phyloP scores from a whole-genome alignment of 2,329 filamentous ascomycete species.

The Claviceps sp. region DNA sequence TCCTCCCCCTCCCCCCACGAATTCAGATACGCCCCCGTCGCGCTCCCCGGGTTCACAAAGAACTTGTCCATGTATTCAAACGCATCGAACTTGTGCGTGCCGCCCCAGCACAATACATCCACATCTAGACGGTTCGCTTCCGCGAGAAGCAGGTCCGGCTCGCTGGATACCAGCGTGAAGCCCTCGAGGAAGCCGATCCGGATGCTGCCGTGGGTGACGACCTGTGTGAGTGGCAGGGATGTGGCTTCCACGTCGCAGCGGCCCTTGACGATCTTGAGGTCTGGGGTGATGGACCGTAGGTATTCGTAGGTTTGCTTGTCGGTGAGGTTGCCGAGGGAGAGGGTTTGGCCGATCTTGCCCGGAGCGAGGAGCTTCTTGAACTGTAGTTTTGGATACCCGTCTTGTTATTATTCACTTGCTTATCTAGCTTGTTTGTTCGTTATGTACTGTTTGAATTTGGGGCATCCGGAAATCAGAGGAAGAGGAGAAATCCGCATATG shows the following conservation, averaged over 20 bases:
- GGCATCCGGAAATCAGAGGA: not conserved
- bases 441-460: not conserved
- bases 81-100: conserved; percentile 55
- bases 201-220: conserved; percentile 51
- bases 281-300: conserved; percentile 59
- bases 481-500: not conserved
- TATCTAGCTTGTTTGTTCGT: not conserved
- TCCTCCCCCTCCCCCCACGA: conserved; percentile 53
- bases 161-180: conserved; percentile 53
- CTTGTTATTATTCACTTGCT: not conserved
- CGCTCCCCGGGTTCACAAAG: conserved; percentile 56
- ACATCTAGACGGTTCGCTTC: conserved; percentile 57
- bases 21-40: conserved; percentile 48
- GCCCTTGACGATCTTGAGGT: conserved; percentile 57
- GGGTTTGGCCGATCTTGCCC: conserved; percentile 70
- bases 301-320: conserved; percentile 72
- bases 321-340: conserved; percentile 69
- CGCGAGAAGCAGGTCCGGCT: conserved; percentile 52
- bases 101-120: conserved; percentile 56
- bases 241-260: conserved; percentile 55
- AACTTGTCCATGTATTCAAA: conserved; percentile 66
- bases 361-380: conserved; percentile 78
- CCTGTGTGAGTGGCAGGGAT: conserved; percentile 50
- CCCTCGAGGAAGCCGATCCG: conserved; percentile 56
- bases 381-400: conserved; percentile 26